A percentile compares a stretch with the other conserved stretches of the same genome.
Conservation (phyloP, 768 basidiomycete genomes). For the Rhizopogon roseolus region DNA sequence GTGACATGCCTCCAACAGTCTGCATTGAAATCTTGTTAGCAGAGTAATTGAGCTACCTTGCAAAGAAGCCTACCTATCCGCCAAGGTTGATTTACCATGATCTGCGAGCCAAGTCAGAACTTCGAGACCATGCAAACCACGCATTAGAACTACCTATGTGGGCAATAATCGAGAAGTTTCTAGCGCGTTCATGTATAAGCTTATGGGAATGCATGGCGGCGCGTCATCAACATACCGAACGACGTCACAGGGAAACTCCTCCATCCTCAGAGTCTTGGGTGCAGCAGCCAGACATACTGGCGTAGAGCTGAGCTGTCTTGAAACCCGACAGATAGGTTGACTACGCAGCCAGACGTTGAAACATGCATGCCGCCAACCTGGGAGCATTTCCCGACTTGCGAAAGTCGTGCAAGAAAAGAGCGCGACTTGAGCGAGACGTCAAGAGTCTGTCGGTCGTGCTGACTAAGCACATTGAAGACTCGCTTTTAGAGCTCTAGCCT, state of each 20-base stretch:
- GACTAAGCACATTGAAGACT: neutral
- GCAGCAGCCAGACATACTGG: constrained; percentile 16
- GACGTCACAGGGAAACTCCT: constrained; percentile 60
- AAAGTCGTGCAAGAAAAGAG: constrained; percentile 21
- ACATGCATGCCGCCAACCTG: constrained; percentile 27
- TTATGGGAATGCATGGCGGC: neutral
- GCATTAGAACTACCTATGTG: constrained; percentile 65
- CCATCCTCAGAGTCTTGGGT: constrained; percentile 42
- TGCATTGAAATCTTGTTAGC: constrained; percentile 22
- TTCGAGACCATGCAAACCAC: neutral
- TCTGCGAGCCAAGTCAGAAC: constrained; percentile 38
- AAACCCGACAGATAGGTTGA: neutral
- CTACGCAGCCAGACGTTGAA: constrained; percentile 18
- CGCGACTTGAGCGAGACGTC: neutral
- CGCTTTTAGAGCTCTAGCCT: neutral
- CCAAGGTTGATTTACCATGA: constrained; percentile 94
- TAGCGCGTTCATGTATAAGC: constrained; percentile 18
- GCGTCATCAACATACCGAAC: constrained; percentile 48
- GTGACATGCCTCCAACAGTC: constrained; percentile 63
- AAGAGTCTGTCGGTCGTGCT: neutral
- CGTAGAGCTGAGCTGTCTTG: constrained; percentile 28
- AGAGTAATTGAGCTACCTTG: neutral
- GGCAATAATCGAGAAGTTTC: constrained; percentile 95
- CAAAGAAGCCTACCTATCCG: constrained; percentile 55
- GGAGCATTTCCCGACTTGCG: constrained; percentile 18